phyloP scores from a whole-genome alignment of 768 basidiomycete species.

The Podaxis sp. region DNA sequence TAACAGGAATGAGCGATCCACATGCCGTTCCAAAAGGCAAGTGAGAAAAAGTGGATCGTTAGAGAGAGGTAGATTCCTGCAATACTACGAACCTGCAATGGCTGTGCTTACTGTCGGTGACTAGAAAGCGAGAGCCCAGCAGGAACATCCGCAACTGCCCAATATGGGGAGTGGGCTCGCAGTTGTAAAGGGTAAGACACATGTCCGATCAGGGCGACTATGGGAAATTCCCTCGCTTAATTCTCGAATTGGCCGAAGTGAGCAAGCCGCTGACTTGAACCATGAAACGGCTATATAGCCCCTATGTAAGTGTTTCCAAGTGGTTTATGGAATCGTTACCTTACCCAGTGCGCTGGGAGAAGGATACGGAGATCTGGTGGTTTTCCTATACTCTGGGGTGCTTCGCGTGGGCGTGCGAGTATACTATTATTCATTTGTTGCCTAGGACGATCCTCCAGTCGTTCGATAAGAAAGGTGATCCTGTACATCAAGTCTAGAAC shows the following conservation, averaged over 20 bases:
- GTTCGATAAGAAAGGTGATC: conserved; percentile 3
- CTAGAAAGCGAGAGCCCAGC: not conserved
- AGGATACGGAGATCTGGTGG: not conserved
- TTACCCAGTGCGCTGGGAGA: not conserved
- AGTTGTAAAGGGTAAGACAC: not conserved
- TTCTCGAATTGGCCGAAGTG: not conserved
- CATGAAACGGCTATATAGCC: not conserved
- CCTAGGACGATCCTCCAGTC: not conserved
- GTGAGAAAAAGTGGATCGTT: not conserved
- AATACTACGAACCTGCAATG: not conserved
- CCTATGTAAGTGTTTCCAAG: not conserved
- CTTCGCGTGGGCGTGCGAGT: conserved; percentile 10
- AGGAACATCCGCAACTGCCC: not conserved
- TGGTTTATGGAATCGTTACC: conserved; percentile 6
- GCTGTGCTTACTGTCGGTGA: not conserved
- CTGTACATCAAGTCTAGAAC: not conserved
- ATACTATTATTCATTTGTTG: not conserved
- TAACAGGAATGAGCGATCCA: not conserved
- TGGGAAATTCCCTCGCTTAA: conserved; percentile 8
- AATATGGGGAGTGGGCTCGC: not conserved
- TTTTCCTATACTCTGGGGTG: not conserved
- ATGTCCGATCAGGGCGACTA: not conserved
- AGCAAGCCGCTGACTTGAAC: no score
- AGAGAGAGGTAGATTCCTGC: not conserved
- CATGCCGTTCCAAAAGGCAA: not conserved